phyloP scores from a whole-genome alignment of 2,329 filamentous ascomycete genomes.

The Aspergillus chevalieri region DNA sequence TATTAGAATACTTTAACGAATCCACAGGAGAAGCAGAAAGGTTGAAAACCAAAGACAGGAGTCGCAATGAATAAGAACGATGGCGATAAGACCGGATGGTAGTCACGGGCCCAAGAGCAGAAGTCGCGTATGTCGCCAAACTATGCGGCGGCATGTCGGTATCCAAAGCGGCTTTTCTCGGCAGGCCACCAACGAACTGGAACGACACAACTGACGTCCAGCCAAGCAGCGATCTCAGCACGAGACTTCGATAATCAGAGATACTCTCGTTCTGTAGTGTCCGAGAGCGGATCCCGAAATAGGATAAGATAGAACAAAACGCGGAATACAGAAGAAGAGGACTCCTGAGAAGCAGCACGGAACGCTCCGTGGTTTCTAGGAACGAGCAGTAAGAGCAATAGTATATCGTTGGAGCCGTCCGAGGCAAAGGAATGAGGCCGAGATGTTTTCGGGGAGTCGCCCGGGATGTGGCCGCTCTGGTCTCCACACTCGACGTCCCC shows the following conservation, averaged over 20 bases:
- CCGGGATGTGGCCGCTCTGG: neutral
- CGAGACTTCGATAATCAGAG: too few relatives aligned
- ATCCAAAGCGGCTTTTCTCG: neutral
- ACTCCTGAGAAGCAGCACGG: too few relatives aligned
- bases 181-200: neutral
- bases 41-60: slow-evolving; percentile 3
- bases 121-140: neutral
- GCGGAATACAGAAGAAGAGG: too few relatives aligned
- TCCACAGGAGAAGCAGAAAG: neutral
- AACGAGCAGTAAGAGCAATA: too few relatives aligned
- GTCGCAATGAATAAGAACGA: neutral
- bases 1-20: neutral
- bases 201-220: neutral
- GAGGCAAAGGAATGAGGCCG: neutral
- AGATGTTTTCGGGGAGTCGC: neutral
- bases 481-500: neutral
- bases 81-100: slow-evolving; percentile 5
- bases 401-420: neutral
- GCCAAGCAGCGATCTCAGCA: too few relatives aligned
- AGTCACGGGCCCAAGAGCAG: neutral
- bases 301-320: too few relatives aligned
- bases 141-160: neutral
- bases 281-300: too few relatives aligned
- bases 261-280: too few relatives aligned
- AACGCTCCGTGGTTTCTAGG: too few relatives aligned